Evolutionary conservation across 768 basidiomycete genomes (phyloP), one percentile per base, ranked within the genome.

Genomic region (Agaricus sinodeliciosus): DNA sequence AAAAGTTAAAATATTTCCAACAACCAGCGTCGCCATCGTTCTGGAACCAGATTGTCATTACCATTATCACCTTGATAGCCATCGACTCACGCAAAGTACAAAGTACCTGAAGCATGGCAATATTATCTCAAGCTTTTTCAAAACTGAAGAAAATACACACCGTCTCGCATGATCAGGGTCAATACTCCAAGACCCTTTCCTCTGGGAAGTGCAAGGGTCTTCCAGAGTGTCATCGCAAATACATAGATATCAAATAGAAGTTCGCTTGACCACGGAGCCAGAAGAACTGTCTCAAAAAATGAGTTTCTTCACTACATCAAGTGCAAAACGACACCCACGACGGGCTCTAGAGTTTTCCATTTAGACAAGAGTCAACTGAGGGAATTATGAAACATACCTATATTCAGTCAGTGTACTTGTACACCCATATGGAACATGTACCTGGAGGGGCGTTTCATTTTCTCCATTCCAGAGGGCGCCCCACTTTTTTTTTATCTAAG

Each of bases 161-260:
- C 75, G 57, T 76, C 74, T 7, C 73, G 69, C 18, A 74, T 40
- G 8, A 52, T 49, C 28, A 73, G 56, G 18, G 69, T 51, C 37
- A 58, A 40, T 26, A 72, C 36, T 40, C 74, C 57, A 2, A 55
- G 60, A 2, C 56, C 50, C 9, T 55, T 55, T 12, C 55, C 53
- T 6, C 60, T 58, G 31, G 52, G 58, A 34, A 60, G 55, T 16
- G 52, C 57, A 36, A 72, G 43, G 1, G 72, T 67, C 48, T 70
- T 69, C 44, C 63, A 69, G 3, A 74, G 35, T 1, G 73, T 76
- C 63, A 76, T 66, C 34, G 43, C 53, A 53, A 75, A 73, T 0
- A 76, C 69, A 16, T 70, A 45, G 18, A 68, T 51, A 55, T 76
- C 75, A 50, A 74, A 73, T 6, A 65, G 46, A 8, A 74, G 62